Base-by-base conservation (phyloP, 2,329 filamentous ascomycete genomes). In the Colletotrichum musae region DNA sequence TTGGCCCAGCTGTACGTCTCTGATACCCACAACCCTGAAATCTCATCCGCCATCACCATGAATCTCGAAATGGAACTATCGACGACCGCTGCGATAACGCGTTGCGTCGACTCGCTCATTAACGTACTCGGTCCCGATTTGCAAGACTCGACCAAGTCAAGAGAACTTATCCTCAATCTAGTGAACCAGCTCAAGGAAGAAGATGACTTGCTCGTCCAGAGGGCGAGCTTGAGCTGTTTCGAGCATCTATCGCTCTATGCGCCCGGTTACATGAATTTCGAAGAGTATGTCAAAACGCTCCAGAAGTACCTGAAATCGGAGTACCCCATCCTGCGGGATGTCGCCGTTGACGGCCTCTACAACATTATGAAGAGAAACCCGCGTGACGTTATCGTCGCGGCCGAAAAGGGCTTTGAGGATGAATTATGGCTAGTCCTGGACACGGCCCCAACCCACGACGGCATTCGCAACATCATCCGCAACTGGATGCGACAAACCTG, bases 401-500 rank as follows among this genome's bases (percentile, higher is more conserved):
- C 94, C 5, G 88, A 93, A 12, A 85, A 89, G 32, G 93, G 93
- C 0, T 89, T 99, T 21, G 95, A 98, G 78, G 94, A 98, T 73
- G 92, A 96, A 70, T 84, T 99, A 0, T 99, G 96, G 97, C 87
- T 97, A 60, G 91, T 93, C 1, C 88, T 98, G 2, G 95, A 99
- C 77, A 87, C 89, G 26, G 85, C 87, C 1, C 94, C 95, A 1
- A 86, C 89, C 39, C 93, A 97, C 74, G 88, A 92, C 64, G 91
- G 93, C 2, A 90, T 98, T n/a, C 89, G 90, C 70, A 97, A 93
- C 76, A 94, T 98, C 70, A 90, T 99, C 61, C 88, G 91, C 53
- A 97, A 97, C 76, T 99, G 97, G 96, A 86, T 99, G 76, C 92
- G 94, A 67, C 95, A 98, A 78, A 97, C 94, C 3, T 94, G 93